Conservation (phyloP, 2,329 filamentous ascomycete genomes). For the Paracoccidioides brasiliensis region DNA sequence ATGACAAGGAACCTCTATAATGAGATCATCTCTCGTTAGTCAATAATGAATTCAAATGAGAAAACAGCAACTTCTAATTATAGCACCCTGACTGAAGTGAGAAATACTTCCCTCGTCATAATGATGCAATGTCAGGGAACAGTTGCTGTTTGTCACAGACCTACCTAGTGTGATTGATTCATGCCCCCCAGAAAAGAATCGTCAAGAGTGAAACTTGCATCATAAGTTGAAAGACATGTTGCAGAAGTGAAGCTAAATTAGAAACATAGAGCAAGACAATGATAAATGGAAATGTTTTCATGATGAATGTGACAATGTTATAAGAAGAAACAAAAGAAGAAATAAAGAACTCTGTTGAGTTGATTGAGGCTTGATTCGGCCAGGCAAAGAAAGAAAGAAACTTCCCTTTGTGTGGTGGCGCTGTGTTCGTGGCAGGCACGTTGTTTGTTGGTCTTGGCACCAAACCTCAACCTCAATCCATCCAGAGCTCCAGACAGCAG, state of each 20-base stretch:
- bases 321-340: not conserved
- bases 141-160: too few relatives aligned
- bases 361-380: too few relatives aligned
- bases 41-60: too few relatives aligned
- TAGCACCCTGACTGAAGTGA: too few relatives aligned
- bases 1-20: too few relatives aligned
- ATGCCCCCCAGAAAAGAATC: not conserved
- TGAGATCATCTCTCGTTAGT: too few relatives aligned
- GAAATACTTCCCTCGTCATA: too few relatives aligned
- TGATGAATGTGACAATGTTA: not conserved
- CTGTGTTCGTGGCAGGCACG: not conserved
- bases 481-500: not conserved
- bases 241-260: slow-evolving; percentile 1
- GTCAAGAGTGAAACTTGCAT: not conserved
- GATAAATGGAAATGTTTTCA: not conserved
- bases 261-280: not conserved
- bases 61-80: too few relatives aligned
- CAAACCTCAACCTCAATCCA: not conserved
- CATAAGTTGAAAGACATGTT: not conserved
- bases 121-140: too few relatives aligned
- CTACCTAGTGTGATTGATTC: too few relatives aligned
- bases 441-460: not conserved
- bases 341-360: not conserved
- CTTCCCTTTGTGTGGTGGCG: not conserved
- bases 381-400: not conserved